Percentiles rank a stretch among this genome's conserved stretches.
Conservation (phyloP, 192 early-diverging fungal genomes). For the Coemansia pectinata region DNA sequence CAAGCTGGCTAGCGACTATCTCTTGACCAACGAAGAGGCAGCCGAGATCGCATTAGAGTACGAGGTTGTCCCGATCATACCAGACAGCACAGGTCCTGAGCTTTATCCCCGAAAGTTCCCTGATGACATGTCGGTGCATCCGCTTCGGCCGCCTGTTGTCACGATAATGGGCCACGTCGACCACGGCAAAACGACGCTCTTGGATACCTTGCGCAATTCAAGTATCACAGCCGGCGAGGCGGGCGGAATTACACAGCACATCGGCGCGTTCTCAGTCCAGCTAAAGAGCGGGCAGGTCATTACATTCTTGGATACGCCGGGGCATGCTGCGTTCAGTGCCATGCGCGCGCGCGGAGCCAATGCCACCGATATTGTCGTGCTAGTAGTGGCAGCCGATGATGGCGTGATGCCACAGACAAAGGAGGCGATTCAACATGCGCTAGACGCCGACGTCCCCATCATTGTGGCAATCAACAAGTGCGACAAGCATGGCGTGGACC, state of each 20-base stretch:
- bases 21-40: constrained; percentile 83
- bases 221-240: constrained; percentile 90
- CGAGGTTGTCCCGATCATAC: constrained; percentile 81
- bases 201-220: constrained; percentile 89
- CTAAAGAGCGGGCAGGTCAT: constrained; percentile 56
- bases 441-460: constrained; percentile 81
- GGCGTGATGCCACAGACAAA: constrained; percentile 98
- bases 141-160: constrained; percentile 84
- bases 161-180: constrained; percentile 99
- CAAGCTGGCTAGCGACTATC: constrained; percentile 72
- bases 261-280: constrained; percentile 87
- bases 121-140: constrained; percentile 72
- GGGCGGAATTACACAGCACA: constrained; percentile 98
- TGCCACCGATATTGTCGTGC: constrained; percentile 91
- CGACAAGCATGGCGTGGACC: constrained; percentile 83
- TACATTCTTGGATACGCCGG: constrained; percentile 97
- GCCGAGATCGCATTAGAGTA: constrained; percentile 86
- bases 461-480: constrained; percentile 98
- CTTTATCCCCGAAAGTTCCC: constrained; percentile 60
- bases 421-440: constrained; percentile 92
- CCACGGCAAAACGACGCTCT: constrained; percentile 93
- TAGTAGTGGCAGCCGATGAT: constrained; percentile 98
- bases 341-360: constrained; percentile 95
- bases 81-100: constrained; percentile 46
- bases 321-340: constrained; percentile 91